Base-by-base conservation (phyloP, 116 monocot species). In the Papilionanthe hybrid region DNA sequence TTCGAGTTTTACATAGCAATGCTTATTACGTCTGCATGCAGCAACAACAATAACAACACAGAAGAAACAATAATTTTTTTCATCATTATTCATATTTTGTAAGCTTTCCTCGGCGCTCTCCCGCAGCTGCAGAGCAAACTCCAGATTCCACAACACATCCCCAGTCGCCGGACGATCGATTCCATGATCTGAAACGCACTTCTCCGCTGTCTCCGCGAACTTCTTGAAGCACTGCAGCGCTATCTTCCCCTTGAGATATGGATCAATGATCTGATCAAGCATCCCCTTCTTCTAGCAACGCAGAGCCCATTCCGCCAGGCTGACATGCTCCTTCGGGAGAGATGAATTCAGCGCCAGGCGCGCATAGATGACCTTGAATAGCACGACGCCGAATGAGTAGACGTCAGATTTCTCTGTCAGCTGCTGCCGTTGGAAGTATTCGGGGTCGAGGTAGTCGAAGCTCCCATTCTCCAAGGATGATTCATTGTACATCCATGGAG, bases 241-340 rank as follows among this genome's bases (percentile, higher is more conserved):
- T 56, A 87, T 84, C 75, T 79, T 81, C 2, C 77, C 81, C 49
- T 45, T 81, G 12, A 87, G 67, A 8, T 69, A 74, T 0, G 83
- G 80, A 77, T 86, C 86, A 9, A 80, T 32, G 13, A 86, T 86
- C 78, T 88, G 78, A 20, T 88, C 88, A 7, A 88, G 78, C 4
- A 76, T 72, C 6, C 83, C 83, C 58, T 83, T n/a, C n/a, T 79
- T 83, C 80, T 79, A 78, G 79, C 85, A 85, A 71, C 78, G 81
- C 67, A n/a, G 29, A 12, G 83, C 88, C 88, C 88, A 88, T 17
- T 85, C 85, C 0, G 85, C 88, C 58, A 88, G 77, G 71, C n/a
- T 82, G 72, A 75, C 75, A 43, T 80, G 75, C 78, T 78, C 83
- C n/a, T n/a, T n/a, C n/a, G n/a, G n/a, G n/a, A n/a, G n/a, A n/a